These are phyloP conservation scores for Hymenoscyphus linearis DNA, from an alignment of 2,329 filamentous ascomycete genomes.

Conservation along the genomic window DNA sequence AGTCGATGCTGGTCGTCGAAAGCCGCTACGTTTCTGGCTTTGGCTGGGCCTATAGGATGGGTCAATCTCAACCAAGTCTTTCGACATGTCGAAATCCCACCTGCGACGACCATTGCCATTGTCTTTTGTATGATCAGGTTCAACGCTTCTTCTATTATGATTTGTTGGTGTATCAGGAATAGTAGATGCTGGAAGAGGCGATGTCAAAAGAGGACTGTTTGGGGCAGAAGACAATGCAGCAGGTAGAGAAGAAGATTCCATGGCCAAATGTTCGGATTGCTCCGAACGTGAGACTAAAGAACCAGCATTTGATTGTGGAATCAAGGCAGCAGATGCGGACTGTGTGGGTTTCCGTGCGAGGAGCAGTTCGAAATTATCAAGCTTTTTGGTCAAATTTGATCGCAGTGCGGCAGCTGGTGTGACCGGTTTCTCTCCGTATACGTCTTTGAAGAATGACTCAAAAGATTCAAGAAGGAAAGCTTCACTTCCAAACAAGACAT, in stretches of 20 bases:
- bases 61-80: slow-evolving; percentile 37
- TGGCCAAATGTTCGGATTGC: neutral
- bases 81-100: slow-evolving; percentile 42
- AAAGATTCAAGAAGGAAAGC: slow-evolving; percentile 34
- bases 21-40: neutral
- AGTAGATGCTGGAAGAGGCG: neutral
- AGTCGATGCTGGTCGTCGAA: neutral
- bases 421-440: slow-evolving; percentile 24
- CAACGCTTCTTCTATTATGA: neutral
- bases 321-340: neutral
- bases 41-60: neutral
- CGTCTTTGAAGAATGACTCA: slow-evolving; percentile 26
- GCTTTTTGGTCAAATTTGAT: neutral
- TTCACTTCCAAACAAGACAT: slow-evolving; percentile 62
- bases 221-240: neutral
- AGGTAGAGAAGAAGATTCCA: neutral
- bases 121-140: neutral
- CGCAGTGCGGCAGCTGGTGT: neutral
- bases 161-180: neutral
- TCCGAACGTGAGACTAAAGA: neutral
- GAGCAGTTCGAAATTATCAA: slow-evolving; percentile 23
- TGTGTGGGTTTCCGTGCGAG: slow-evolving; percentile 18
- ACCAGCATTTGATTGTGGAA: neutral
- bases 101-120: slow-evolving; percentile 8
- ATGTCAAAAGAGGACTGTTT: neutral